Evolutionary conservation across 306 rosid species (phyloP), one percentile per base, ranked within the genome.

Genomic region (Senna tora): DNA sequence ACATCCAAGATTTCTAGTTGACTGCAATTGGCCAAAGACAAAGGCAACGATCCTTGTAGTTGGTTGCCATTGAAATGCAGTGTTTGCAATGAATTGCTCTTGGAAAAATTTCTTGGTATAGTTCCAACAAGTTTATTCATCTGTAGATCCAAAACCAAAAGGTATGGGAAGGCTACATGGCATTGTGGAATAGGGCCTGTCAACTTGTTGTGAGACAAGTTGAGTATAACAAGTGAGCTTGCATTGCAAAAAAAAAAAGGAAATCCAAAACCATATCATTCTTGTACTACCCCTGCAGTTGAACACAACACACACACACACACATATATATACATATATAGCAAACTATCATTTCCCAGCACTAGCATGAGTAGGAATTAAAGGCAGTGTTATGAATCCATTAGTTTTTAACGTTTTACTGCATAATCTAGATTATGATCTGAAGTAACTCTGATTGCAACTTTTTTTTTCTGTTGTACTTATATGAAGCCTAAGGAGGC

Each of bases 241-340:
- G 42, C 43, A 58, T 7, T 58, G 21, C 64, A n/a, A 58, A 30
- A 55, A 22, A 1, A 13, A 5, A 55, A 0, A 5, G 38, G 61
- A 5, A 25, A 55, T 55, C 75, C 78, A 53, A 49, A 67, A 76
- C 10, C 82, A 81, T 59, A 54, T 81, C 81, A 77, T 81, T 77
- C 57, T 81, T 81, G 75, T 81, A 76, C 7, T 56, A 79, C n/a
- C 82, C 81, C 85, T 81, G 72, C 45, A 0, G 14, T 59, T 38
- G 21, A 32, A 32, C 14, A 58, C 6, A 58, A 14, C 19, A 46
- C 15, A n/a, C n/a, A n/a, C n/a, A n/a, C n/a, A n/a, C n/a, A n/a
- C n/a, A n/a, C n/a, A n/a, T n/a, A n/a, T n/a, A n/a, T n/a, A n/a
- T n/a, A n/a, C n/a, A n/a, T n/a, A n/a, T n/a, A n/a, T 5, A 5